Base-by-base conservation (phyloP, 192 early-diverging fungal species). In the Ambispora gerdemannii region DNA sequence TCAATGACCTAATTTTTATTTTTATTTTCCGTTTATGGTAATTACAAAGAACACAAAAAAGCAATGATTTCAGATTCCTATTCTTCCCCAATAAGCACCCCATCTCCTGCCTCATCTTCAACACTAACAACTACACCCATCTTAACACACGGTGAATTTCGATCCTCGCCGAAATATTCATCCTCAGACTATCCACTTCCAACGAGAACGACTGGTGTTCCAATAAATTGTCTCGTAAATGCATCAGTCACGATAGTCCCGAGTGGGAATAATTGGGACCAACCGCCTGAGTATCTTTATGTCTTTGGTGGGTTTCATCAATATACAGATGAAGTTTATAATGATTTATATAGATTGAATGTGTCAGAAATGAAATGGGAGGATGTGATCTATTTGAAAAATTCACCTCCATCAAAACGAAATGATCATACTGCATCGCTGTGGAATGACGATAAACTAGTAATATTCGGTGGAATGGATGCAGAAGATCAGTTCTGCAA, bases 391-490 rank as follows among this genome's bases (percentile, higher is more conserved):
- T 79, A 83, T 51, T 80, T 81, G 33, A 83, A 82, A 24, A 84
- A 83, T 22, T 69, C 72, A 31, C 75, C 75, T 24, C 83, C 85
- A 17, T 82, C 81, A 15, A 82, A 87, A 67, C 78, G 87, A 22
- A 88, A 77, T 63, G 86, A 86, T 52, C 88, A 89, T 63, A 82
- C 86, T 8, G 79, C 86, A 27, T 84, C 77, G 7, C 71, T 82
- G 15, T 89, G 87, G 87, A 76, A 80, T 19, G 64, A 71, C 4
- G 73, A 82, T 67, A 85, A 86, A 43, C 70, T 90, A 22, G 71
- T 90, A 13, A 85, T 90, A 11, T 88, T 86, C 77, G 88, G 88
- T 53, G 88, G 88, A 3, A 82, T 75, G 30, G 87, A 88, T 61
- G 80, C 79, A 25, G 77, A 78, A 31, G 81, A 85, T 52, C 68